Percentiles rank a stretch among this genome's conserved stretches.
Conservation (phyloP, 345 rosid species). For the Boechera divaricarpa region DNA sequence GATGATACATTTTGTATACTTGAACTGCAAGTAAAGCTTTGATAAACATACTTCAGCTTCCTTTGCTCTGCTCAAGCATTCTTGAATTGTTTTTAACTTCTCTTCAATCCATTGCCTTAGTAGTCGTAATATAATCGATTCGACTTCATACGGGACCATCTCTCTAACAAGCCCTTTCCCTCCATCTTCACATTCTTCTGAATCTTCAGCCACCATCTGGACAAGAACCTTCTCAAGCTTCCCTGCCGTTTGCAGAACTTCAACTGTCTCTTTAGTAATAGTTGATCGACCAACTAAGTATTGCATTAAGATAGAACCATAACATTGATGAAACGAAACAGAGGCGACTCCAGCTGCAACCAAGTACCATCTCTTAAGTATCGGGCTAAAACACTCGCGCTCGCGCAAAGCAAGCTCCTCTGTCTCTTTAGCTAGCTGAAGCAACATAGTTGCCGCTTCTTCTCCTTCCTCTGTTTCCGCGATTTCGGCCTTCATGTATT, state of each 20-base stretch:
- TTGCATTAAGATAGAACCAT: constrained; percentile 69
- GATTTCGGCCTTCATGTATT: constrained; percentile 47
- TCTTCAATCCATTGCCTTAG: constrained; percentile 67
- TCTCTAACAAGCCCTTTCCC: constrained; percentile 77
- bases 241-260: constrained; percentile 71
- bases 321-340: constrained; percentile 70
- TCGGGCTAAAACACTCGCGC: constrained; percentile 72
- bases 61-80: constrained; percentile 57
- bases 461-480: constrained; percentile 53
- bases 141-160: constrained; percentile 86
- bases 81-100: constrained; percentile 55
- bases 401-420: constrained; percentile 77
- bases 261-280: constrained; percentile 58
- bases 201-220: constrained; percentile 85
- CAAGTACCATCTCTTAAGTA: constrained; percentile 71
- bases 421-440: constrained; percentile 68
- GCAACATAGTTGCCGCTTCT: constrained; percentile 59
- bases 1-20: neutral
- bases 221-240: constrained; percentile 79
- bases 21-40: neutral
- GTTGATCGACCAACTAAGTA: constrained; percentile 56
- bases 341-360: constrained; percentile 72
- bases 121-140: constrained; percentile 55
- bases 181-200: constrained; percentile 88
- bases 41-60: constrained; percentile 71